Evolutionary conservation across 2,329 filamentous ascomycete species (phyloP), one percentile per base, ranked within the genome.

Genomic region (Didymella lethalis): DNA sequence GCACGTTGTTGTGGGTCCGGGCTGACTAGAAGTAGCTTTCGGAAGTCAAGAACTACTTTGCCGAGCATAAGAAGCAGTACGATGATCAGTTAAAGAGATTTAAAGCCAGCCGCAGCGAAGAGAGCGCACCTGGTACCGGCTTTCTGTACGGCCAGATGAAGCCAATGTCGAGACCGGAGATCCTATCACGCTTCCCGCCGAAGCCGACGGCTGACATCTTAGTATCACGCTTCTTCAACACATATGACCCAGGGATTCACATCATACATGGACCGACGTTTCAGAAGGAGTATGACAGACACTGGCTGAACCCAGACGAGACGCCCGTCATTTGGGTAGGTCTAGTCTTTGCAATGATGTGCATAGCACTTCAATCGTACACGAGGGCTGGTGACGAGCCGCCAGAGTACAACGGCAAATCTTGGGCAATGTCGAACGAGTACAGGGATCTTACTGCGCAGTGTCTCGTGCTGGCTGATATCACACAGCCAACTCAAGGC

Each of bases 21-120:
- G 20, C 67, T 72, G 41, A 73, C 53, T 14, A 18, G 2, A 3
- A 20, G 23, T 61, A 90, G 85, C 95, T 99, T 64, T 84, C 91
- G 10, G 95, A 99, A 80, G 94, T 99, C 26, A 96, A 94, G 74
- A 93, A 90, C 67, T 97, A 95, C 79, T 98, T 96, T 70, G 79
- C 81, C 18, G 87, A 85, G 34, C 92, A 97, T 78, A 96, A 95
- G 76, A 93, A 95, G 72, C 93, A 97, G 65, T 84, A 94, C 59
- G 92, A 96, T 73, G 88, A 88, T 58, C 93, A 93, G 40, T 88
- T 92, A 67, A 88, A 91, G 68, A 90, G 88, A 68, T 88, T 96
- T 50, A 85, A 89, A 73, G 86, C 86, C 44, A 86, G 86, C 38
- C 92, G 90, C 68, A 77, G 80, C 46, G 76, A 79, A 34, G 81